Conservation (phyloP, 805 yeast genomes). For the Lipomyces spencermartinsiae region DNA sequence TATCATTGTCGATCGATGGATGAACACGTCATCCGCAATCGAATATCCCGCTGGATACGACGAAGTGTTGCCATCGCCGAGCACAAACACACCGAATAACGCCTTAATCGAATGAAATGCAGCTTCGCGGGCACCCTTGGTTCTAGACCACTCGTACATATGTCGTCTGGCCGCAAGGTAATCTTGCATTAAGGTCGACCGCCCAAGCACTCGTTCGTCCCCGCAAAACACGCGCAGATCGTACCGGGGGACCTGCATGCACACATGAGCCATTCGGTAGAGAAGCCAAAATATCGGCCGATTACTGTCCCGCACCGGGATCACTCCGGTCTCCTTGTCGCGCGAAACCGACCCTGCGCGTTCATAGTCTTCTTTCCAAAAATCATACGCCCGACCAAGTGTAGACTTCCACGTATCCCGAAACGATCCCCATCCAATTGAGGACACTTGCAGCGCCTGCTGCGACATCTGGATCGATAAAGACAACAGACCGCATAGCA, state of each 20-base stretch:
- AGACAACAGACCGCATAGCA: constrained; percentile 69
- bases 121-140: constrained; percentile 55
- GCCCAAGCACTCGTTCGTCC: constrained; percentile 79
- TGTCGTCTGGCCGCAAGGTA: constrained; percentile 56
- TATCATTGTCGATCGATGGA: constrained; percentile 43
- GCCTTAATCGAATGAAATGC: constrained; percentile 57
- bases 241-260: constrained; percentile 69
- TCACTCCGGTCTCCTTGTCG: constrained; percentile 1
- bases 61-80: constrained; percentile 20
- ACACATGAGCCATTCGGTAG: constrained; percentile 24
- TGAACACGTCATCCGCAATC: constrained; percentile 40
- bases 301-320: neutral
- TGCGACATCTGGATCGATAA: constrained; percentile 76
- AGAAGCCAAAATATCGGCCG: constrained; percentile 18
- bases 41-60: constrained; percentile 35
- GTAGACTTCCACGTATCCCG: constrained; percentile 71
- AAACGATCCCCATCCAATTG: constrained; percentile 51
- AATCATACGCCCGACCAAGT: constrained; percentile 70
- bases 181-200: constrained; percentile 58
- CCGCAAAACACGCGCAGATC: constrained; percentile 83
- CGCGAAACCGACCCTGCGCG: neutral
- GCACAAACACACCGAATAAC: constrained; percentile 22
- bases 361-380: constrained; percentile 56
- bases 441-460: constrained; percentile 63
- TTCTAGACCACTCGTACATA: constrained; percentile 58